phyloP scores from a whole-genome alignment of 2,329 filamentous ascomycete species.

The Diaporthe velutina region DNA sequence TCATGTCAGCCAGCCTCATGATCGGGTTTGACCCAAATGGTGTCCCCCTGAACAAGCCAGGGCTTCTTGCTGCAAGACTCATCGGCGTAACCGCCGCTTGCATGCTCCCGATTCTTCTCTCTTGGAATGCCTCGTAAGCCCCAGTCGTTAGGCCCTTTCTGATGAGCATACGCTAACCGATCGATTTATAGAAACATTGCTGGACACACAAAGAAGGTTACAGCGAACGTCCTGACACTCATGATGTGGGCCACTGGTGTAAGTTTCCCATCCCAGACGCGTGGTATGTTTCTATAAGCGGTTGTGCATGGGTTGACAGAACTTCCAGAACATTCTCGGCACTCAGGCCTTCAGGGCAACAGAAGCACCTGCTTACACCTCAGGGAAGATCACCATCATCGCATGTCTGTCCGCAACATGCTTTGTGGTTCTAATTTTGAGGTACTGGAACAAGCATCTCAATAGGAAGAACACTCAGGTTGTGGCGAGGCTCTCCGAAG shows the following conservation, averaged over 20 bases:
- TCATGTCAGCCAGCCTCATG: conserved; percentile 38
- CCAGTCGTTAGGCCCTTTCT: not conserved
- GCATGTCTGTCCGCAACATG: conserved; percentile 40
- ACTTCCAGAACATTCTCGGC: conserved; percentile 43
- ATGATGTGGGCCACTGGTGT: conserved; percentile 1
- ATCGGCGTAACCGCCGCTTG: conserved; percentile 44
- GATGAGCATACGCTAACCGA: not conserved
- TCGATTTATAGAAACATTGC: conserved; percentile 43
- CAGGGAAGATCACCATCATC: conserved; percentile 45
- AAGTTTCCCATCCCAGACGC: not conserved
- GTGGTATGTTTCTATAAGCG: not conserved
- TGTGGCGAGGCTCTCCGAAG: not conserved
- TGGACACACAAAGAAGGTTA: conserved; percentile 48
- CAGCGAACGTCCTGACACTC: conserved; percentile 43
- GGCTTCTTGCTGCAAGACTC: conserved; percentile 41
- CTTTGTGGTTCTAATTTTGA: conserved; percentile 38
- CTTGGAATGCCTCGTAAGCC: conserved; percentile 44
- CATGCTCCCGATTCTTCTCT: conserved; percentile 4
- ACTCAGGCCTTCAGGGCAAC: conserved; percentile 44
- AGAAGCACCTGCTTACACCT: conserved; percentile 43
- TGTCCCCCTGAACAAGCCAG: not conserved
- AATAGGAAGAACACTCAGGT: not conserved
- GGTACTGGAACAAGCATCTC: conserved; percentile 40
- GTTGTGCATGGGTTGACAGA: conserved; percentile 41
- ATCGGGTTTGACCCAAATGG: conserved; percentile 40